Conservation (phyloP, 2,329 filamentous ascomycete genomes). For the Pseudophaeomoniella oleicola region DNA sequence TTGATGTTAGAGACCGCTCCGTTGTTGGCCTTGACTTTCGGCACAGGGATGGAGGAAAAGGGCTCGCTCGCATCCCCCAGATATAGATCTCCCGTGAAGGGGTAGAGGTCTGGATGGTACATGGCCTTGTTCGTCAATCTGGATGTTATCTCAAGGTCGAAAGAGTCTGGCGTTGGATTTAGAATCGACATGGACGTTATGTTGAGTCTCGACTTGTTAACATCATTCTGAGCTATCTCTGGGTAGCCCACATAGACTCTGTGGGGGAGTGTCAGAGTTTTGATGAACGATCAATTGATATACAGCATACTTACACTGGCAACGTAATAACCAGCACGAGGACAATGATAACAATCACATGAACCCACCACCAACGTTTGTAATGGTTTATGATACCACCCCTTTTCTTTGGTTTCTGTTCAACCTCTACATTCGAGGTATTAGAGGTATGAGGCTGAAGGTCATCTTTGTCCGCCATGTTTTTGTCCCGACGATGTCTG, state of each 20-base stretch:
- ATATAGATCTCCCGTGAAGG: slow-evolving; percentile 37
- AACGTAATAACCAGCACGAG: slow-evolving; percentile 38
- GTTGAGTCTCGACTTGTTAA: slow-evolving; percentile 36
- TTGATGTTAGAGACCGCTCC: slow-evolving; percentile 27
- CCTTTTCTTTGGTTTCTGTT: not conserved
- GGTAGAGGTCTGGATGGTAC: slow-evolving; percentile 39
- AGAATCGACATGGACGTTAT: slow-evolving; percentile 36
- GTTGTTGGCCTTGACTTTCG: slow-evolving; percentile 26
- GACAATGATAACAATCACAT: slow-evolving; percentile 35
- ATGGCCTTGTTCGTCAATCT: slow-evolving; percentile 32
- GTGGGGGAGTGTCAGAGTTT: too few species aligned
- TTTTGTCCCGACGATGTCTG: too few species aligned
- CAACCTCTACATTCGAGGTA: too few species aligned
- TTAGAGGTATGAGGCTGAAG: too few species aligned
- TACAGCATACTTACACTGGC: slow-evolving; percentile 39
- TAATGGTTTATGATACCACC: not conserved
- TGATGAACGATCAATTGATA: too few species aligned
- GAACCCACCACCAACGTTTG: slow-evolving; percentile 37
- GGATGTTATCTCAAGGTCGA: slow-evolving; percentile 34
- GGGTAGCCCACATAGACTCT: slow-evolving; percentile 46
- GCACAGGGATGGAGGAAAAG: slow-evolving; percentile 32
- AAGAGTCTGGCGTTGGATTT: slow-evolving; percentile 31
- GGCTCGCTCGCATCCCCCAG: slow-evolving; percentile 23
- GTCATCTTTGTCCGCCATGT: too few species aligned
- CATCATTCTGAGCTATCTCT: slow-evolving; percentile 38